These are phyloP conservation scores for Tremellales sp. DNA, from an alignment of 1,284 basidiomycete genomes.

Conservation along the genomic window DNA sequence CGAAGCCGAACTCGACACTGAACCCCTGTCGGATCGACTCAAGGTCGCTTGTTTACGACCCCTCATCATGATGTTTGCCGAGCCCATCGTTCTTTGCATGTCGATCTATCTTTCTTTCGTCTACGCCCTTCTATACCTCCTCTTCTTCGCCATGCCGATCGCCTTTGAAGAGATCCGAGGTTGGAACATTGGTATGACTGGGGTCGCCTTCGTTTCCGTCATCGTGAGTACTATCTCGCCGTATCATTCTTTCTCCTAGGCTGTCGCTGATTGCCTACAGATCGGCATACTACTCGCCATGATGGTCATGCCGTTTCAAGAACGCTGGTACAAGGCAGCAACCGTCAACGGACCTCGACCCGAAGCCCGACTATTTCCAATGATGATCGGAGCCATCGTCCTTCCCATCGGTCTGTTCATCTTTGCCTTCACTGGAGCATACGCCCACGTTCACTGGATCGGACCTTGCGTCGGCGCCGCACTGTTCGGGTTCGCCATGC, in stretches of 20 bases:
- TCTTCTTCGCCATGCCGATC: conserved; percentile 46
- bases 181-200: conserved; percentile 42
- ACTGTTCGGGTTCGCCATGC: conserved; percentile 37
- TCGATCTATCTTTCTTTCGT: conserved; percentile 52
- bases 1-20: no score
- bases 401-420: conserved; percentile 49
- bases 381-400: conserved; percentile 36
- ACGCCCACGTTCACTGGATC: conserved; percentile 35
- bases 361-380: conserved; percentile 35
- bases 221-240: conserved; percentile 23
- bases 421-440: conserved; percentile 40
- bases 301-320: conserved; percentile 33
- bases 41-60: conserved; percentile 46
- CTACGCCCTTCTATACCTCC: conserved; percentile 46
- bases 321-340: conserved; percentile 41
- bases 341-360: no score
- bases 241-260: not conserved
- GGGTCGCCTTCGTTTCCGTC: conserved; percentile 43
- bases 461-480: conserved; percentile 31
- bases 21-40: conserved; percentile 36
- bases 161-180: conserved; percentile 45
- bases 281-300: conserved; percentile 38
- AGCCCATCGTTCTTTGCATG: conserved; percentile 50
- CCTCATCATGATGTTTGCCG: conserved; percentile 47
- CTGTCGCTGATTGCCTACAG: conserved; percentile 5